Evolutionary conservation across 306 rosid species (phyloP), one percentile per base, ranked within the genome.

Genomic region (Notholithocarpus densiflorus): DNA sequence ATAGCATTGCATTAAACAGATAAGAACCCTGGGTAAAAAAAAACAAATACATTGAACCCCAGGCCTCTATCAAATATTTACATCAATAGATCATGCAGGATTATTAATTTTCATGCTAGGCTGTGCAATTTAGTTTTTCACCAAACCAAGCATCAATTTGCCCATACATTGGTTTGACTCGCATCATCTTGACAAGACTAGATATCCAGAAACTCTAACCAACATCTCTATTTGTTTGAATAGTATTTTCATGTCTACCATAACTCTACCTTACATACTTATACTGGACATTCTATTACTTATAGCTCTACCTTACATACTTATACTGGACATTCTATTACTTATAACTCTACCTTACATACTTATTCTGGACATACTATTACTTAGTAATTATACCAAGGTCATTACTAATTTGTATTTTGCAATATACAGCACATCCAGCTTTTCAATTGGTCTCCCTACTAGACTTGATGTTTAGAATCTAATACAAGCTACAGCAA

Each of bases 1-100:
- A 54, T 32, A 77, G 74, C 54, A 48, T 60, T 59, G 24, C 52
- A 70, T 66, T 66, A 32, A 66, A 40, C 76, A 83, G 26, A 55
- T 74, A 70, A 5, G 66, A 78, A 81, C 56, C 70, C 53, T 19
- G 7, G 72, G 64, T 8, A 7, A 75, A 76, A 76, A 45, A 11
- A 43, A 68, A 68, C 2, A 68, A 68, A 48, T 48, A 48, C 15
- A 48, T 48, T 48, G 53, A 48, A 48, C 5, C 53, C 53, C 53
- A 48, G 14, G 53, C 53, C 53, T 12, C 53, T 48, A 13, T 48
- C 53, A 48, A 48, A 48, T 48, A 48, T 1, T 48, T 48, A 48
- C 53, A 3, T 48, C 17, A 48, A 48, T 48, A 12, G 53, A 48
- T 11, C 53, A 48, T 1, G 53, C 53, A 34, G 74, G 57, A 64